These are phyloP conservation scores for Botrytis aclada DNA, from an alignment of 2,329 filamentous ascomycete species.

Conservation along the genomic window DNA sequence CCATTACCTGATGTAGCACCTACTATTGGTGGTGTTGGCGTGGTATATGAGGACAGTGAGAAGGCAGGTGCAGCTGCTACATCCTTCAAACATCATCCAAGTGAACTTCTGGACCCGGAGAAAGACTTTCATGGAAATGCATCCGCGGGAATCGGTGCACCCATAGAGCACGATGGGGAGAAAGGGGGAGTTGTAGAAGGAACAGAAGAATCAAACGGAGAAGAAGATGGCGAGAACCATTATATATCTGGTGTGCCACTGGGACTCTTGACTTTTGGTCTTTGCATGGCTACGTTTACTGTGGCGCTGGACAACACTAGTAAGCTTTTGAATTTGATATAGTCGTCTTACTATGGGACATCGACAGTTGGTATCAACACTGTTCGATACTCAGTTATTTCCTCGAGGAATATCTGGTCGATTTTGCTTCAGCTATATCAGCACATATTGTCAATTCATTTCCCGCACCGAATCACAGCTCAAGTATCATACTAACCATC, in stretches of 20 bases:
- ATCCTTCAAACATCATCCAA: neutral
- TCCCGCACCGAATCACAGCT: neutral
- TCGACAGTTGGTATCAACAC: neutral
- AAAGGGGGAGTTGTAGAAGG: conserved; percentile 2
- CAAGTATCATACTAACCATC: neutral
- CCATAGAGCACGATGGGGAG: neutral
- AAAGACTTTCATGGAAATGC: conserved; percentile 11
- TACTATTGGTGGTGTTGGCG: neutral
- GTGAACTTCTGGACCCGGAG: neutral
- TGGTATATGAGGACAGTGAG: neutral
- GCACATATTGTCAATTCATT: neutral
- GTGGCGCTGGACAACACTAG: conserved; percentile 38
- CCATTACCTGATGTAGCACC: neutral
- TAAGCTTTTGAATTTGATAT: conserved; percentile 25
- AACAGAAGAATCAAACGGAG: conserved; percentile 16
- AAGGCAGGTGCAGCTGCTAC: conserved; percentile 3
- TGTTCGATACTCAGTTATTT: neutral
- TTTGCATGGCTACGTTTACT: conserved; percentile 43
- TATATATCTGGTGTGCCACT: conserved; percentile 34
- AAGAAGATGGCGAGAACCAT: conserved; percentile 28
- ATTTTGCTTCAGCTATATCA: too few relatives aligned
- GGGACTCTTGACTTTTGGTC: conserved; percentile 45
- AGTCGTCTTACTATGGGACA: neutral
- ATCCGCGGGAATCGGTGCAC: neutral
- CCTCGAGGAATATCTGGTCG: neutral